Evolutionary conservation across 2,329 filamentous ascomycete species (phyloP), one percentile per base, ranked within the genome.

Genomic region (Colletotrichum sp.): DNA sequence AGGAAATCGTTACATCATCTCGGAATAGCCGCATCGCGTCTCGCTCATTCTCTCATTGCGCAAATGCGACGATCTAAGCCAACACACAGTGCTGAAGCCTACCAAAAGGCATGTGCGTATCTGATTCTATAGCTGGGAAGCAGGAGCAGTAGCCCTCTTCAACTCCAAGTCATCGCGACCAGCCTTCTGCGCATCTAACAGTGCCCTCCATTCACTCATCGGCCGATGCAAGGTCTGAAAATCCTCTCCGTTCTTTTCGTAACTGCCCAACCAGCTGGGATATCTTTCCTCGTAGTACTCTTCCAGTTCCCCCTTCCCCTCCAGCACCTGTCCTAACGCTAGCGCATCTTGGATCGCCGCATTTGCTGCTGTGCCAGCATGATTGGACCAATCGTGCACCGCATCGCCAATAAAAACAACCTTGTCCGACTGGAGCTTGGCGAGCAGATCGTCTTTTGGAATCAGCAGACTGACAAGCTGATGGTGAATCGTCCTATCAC

Each of bases 31-130:
- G 7, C 36, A 19, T n/a, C 16, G 16, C 36, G 16, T 39, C 36
- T 39, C 19, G 16, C 36, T 15, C 15, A 16, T 16, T 8, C 16
- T 34, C 32, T 3, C 32, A 34, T 1, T 13, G 6, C 34, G 34
- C 34, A 36, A 36, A 36, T 8, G 8, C 2, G 13, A 36, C 13
- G 13, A 15, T 36, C 6, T 16, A 9, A 19, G 4, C 36, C 16
- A 3, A 9, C 4, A 9, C 36, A 39, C 1, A 1, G 8, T 0
- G 5, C 8, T 16, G 36, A 3, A 0, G 4, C 15, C 15, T 39
- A 2, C 4, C 15, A 16, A 39, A 39, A 3, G 9, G 9, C 19
- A n/a, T n/a, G 2, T n/a, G 9, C 19, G 19, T 6, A n/a, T 11
- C 39, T n/a, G 19, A 0, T 12, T 48, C 44, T 48, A 48, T 22